phyloP scores from a whole-genome alignment of 202 grass and related monocot genomes.

The Zizania palustris region DNA sequence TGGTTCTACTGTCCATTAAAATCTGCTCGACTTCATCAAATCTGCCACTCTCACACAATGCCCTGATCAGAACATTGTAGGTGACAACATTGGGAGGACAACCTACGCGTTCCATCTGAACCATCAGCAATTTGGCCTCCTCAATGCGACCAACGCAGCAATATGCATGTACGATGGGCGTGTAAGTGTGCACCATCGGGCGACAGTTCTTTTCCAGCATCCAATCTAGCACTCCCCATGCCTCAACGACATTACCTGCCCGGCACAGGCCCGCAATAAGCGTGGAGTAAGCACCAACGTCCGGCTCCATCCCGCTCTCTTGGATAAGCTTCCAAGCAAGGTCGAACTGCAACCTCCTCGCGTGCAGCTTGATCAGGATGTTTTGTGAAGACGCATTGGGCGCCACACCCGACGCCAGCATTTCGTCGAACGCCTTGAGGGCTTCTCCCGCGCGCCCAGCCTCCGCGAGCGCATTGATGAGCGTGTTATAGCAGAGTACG shows the following conservation, averaged over 20 bases:
- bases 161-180: constrained; percentile 71
- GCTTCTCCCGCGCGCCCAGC: constrained; percentile 47
- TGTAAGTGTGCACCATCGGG: constrained; percentile 67
- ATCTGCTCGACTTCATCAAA: constrained; percentile 63
- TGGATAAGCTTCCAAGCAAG: constrained; percentile 28
- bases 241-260: constrained; percentile 47
- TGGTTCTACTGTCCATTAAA: constrained; percentile 48
- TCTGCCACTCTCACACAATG: constrained; percentile 48
- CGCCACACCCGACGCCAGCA: constrained; percentile 42
- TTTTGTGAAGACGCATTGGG: constrained; percentile 62
- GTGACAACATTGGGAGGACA: constrained; percentile 60
- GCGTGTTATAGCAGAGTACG: constrained; percentile 77
- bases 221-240: constrained; percentile 62
- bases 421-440: constrained; percentile 40
- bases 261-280: constrained; percentile 68
- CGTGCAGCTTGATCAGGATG: constrained; percentile 66
- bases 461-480: constrained; percentile 61
- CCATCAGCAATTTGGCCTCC: constrained; percentile 66
- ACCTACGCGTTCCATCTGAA: constrained; percentile 51
- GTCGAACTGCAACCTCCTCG: constrained; percentile 53
- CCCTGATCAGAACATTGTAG: constrained; percentile 77
- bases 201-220: constrained; percentile 60
- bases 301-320: constrained; percentile 52
- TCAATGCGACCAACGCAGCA: constrained; percentile 58
- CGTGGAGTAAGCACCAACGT: constrained; percentile 61